Percentiles rank a stretch among this genome's conserved stretches.
phyloP scores from a whole-genome alignment of 345 rosid genomes.

The Mangifera indica region DNA sequence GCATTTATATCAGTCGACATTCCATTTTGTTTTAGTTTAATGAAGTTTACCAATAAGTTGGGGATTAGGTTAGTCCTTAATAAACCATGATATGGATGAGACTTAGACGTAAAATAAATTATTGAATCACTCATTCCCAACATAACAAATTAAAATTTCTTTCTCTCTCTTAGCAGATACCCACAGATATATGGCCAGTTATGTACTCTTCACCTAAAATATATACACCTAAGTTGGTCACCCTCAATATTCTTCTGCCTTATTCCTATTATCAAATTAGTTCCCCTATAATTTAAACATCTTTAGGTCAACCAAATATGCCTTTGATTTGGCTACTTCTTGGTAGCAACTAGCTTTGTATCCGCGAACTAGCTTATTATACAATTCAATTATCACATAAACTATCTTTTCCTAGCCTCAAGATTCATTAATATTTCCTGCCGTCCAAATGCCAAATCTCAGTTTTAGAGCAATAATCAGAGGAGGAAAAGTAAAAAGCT shows the following conservation, averaged over 20 bases:
- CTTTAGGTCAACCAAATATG: constrained; percentile 33
- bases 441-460: too few relatives aligned
- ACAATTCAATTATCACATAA: not conserved
- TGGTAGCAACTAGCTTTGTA: too few relatives aligned
- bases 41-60: not conserved
- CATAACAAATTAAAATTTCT: constrained; percentile 10
- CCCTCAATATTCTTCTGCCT: constrained; percentile 33
- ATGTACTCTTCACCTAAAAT: constrained; percentile 21
- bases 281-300: not conserved
- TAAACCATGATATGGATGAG: constrained; percentile 36
- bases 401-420: not conserved
- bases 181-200: not conserved
- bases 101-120: constrained; percentile 21
- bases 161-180: not conserved
- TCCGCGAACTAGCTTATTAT: not conserved
- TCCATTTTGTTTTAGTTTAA: constrained; percentile 15
- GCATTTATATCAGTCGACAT: constrained; percentile 25
- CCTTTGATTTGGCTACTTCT: constrained; percentile 25
- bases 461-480: constrained; percentile 23
- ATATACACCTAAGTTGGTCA: constrained; percentile 24
- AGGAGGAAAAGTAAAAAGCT: constrained; percentile 6
- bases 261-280: constrained; percentile 8
- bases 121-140: constrained; percentile 17
- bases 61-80: constrained; percentile 40
- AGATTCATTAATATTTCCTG: too few relatives aligned